Evolutionary conservation across 352 stramenopile species (phyloP), one percentile per base, ranked within the genome.

Genomic region (Pythium utonaiense): DNA sequence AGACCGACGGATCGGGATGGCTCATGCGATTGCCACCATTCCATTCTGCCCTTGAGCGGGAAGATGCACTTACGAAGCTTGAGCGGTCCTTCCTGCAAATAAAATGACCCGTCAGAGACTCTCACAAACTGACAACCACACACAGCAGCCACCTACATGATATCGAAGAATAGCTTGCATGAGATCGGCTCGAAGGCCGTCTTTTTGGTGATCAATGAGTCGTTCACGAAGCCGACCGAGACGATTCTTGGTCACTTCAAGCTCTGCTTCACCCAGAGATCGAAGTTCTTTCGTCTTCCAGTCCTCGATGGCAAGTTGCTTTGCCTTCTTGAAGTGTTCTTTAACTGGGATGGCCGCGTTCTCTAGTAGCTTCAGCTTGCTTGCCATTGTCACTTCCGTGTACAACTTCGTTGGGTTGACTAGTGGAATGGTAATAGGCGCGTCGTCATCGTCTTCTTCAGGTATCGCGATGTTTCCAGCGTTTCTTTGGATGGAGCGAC

Each of bases 321-420:
- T 83, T 0, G 71, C 62, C 27, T 80, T 79, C 42, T 84, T 78
- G 57, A 79, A 88, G 25, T 90, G 74, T 1, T 90, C 72, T 12
- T 76, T 69, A 0, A 77, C 79, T 30, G 83, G 81, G 3, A 53
- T 28, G 4, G 84, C 67, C 0, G 74, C 68, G 16, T 52, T 71
- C 28, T 89, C 78, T 2, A 93, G 59, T 4, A 93, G 64, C 34
- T 82, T 73, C 21, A 91, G 65, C 33, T 88, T 87, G 47, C 76
- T 89, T 30, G 73, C 71, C 76, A 91, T 77, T 1, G 60, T 82
- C 7, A 91, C 66, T 36, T 83, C 70, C 3, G 75, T 57, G 14
- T 86, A 60, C 25, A 89, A 25, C 16, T 69, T 64, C 0, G 36
- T 74, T 1, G 74, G 77, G 47, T 90, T 60, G 1, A 44, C n/a